Conservation (phyloP, 2,329 filamentous ascomycete species). For the Esteya vermicola region DNA sequence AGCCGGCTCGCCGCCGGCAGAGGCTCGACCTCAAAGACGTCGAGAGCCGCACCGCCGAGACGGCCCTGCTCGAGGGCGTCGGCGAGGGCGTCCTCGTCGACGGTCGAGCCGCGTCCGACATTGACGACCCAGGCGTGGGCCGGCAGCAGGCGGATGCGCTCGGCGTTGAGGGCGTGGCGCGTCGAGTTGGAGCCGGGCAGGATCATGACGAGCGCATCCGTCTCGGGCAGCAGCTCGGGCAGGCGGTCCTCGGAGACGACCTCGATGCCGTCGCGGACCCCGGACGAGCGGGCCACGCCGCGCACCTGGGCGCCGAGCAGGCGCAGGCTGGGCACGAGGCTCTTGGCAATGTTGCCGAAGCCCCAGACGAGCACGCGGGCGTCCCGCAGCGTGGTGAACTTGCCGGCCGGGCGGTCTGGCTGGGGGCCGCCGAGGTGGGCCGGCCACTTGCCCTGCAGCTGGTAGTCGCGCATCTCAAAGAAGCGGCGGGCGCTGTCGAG, state of each 20-base stretch:
- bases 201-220: conserved; percentile 35
- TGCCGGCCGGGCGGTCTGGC: conserved; percentile 13
- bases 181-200: conserved; percentile 26
- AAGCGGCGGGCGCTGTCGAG: conserved; percentile 23
- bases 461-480: conserved; percentile 30
- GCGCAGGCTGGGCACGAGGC: conserved; percentile 23
- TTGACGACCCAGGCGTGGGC: conserved; percentile 30
- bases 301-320: conserved; percentile 39
- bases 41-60: conserved; percentile 33
- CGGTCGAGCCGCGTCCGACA: conserved; percentile 28
- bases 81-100: conserved; percentile 34
- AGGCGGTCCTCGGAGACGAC: conserved; percentile 26
- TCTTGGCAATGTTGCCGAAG: conserved; percentile 34
- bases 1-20: conserved; percentile 21
- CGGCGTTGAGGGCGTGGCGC: conserved; percentile 23
- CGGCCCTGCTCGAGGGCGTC: conserved; percentile 26
- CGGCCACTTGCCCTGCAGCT: conserved; percentile 28
- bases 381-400: conserved; percentile 28
- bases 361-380: conserved; percentile 32
- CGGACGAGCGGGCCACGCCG: conserved; percentile 40
- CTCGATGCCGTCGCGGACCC: conserved; percentile 36
- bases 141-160: conserved; percentile 23
- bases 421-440: conserved; percentile 29
- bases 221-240: conserved; percentile 22
- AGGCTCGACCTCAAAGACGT: conserved; percentile 32